Base-by-base conservation (phyloP, 176 grass and related monocot genomes). In the Phragmites australis region DNA sequence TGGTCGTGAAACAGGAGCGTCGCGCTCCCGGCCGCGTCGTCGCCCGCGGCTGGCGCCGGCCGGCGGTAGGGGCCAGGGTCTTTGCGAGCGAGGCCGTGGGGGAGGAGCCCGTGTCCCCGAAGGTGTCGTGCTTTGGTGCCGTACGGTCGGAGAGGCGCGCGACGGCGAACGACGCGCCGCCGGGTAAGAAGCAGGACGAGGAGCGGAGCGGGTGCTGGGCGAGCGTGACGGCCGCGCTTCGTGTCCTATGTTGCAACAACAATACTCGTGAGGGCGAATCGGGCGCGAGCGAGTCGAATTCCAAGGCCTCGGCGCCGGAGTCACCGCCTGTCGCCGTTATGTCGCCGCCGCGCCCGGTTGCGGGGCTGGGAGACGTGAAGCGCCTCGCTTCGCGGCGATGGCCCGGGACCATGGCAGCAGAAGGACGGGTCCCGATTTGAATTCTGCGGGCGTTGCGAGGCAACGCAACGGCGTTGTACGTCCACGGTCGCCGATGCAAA, bases 71-170 rank as follows among this genome's bases (percentile, higher is more conserved):
- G 1, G 81, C 76, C 51, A 80, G 69, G 81, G 53, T 88, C 1
- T 84, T 84, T 69, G 76, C 87, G 44, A 84, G 87, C 61, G 87
- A 88, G 43, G 87, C 76, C 44, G 59, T 50, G 14, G 81, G 25
- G 15, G 81, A 60, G 51, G 76, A 89, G 69, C 87, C 81, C 9
- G 53, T 16, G 76, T 89, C 87, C 25, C 87, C 76, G 52, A 88
- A 88, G 69, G 87, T 88, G 61, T 89, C 81, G 6, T 84, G 81
- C 69, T 84, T 88, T 4, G 87, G 76, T 0, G 45, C 61, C 6
- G 87, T 84, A 0, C 81, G 53, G 43, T 26, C 75, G 32, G 75
- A 80, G 51, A 74, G 9, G 12, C 55, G 61, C 7, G 25, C 66
- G 15, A 1, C 71, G 21, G 9, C 45, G 12, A 2, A 6, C 2